A percentile compares a stretch with the other conserved stretches of the same genome.
These are phyloP conservation scores for Sporobolomyces phaffii DNA, from an alignment of 768 basidiomycete species.

Conservation along the genomic window DNA sequence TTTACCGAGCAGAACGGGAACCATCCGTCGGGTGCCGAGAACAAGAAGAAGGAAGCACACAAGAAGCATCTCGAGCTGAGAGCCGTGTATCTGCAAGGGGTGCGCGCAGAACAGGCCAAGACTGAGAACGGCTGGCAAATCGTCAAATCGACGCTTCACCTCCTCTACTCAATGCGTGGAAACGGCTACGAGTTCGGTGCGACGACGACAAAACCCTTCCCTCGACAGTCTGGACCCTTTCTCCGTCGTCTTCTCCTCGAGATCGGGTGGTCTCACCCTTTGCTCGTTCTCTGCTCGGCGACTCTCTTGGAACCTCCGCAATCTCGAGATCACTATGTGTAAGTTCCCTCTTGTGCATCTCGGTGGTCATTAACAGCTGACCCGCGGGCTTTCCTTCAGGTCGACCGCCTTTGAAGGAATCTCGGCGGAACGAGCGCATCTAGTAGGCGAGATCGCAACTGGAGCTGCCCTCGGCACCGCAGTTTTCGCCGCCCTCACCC, in stretches of 20 bases:
- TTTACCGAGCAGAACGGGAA: not conserved
- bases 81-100: not conserved
- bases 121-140: not conserved
- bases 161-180: conserved; percentile 31
- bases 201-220: conserved; percentile 9
- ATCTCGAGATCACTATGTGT: conserved; percentile 11
- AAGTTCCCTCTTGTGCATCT: not conserved
- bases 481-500: conserved; percentile 29
- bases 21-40: no score
- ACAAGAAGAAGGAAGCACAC: not conserved
- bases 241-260: conserved; percentile 16
- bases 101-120: conserved; percentile 2
- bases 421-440: not conserved
- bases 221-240: not conserved
- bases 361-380: not conserved
- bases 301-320: conserved; percentile 21
- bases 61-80: not conserved
- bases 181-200: conserved; percentile 28
- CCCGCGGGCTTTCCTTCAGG: not conserved
- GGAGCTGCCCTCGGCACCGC: conserved; percentile 19
- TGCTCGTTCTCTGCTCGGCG: conserved; percentile 18
- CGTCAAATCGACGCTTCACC: conserved; percentile 21
- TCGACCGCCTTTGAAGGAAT: not conserved
- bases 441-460: conserved; percentile 10
- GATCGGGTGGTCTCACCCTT: conserved; percentile 19